These are phyloP conservation scores for Coprinopsis sp. DNA, from an alignment of 768 basidiomycete species.

Conservation along the genomic window DNA sequence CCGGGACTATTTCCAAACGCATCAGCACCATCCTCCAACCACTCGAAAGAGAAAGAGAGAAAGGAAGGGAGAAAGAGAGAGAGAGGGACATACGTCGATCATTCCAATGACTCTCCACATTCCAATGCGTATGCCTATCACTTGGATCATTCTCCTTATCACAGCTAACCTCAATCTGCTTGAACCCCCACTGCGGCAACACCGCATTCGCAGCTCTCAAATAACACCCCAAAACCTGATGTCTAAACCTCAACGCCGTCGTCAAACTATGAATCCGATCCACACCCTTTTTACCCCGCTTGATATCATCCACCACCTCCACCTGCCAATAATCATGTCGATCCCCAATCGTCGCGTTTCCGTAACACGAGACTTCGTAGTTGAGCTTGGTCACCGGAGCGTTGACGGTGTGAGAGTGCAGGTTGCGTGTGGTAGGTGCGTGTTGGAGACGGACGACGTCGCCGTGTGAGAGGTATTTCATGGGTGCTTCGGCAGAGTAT, in stretches of 20 bases:
- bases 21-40: not conserved
- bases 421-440: conserved; percentile 76
- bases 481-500: conserved; percentile 60
- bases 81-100: conserved; percentile 66
- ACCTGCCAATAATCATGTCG: conserved; percentile 86
- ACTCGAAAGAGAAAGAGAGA: not conserved
- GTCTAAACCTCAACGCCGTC: conserved; percentile 81
- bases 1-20: conserved; percentile 55
- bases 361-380: conserved; percentile 92
- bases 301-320: conserved; percentile 89
- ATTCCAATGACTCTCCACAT: conserved; percentile 97
- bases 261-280: conserved; percentile 84
- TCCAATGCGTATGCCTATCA: conserved; percentile 93
- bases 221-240: conserved; percentile 78
- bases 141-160: conserved; percentile 78
- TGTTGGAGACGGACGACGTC: conserved; percentile 82
- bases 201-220: conserved; percentile 83
- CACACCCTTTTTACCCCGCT: conserved; percentile 51
- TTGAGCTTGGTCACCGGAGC: conserved; percentile 89
- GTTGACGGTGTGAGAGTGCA: conserved; percentile 86
- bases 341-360: conserved; percentile 87
- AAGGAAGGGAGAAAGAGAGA: conserved; percentile 2
- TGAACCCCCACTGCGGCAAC: conserved; percentile 98
- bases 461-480: conserved; percentile 70
- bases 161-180: conserved; percentile 96